Conservation (phyloP, 2,329 filamentous ascomycete species). For the Phialophora verrucosa region DNA sequence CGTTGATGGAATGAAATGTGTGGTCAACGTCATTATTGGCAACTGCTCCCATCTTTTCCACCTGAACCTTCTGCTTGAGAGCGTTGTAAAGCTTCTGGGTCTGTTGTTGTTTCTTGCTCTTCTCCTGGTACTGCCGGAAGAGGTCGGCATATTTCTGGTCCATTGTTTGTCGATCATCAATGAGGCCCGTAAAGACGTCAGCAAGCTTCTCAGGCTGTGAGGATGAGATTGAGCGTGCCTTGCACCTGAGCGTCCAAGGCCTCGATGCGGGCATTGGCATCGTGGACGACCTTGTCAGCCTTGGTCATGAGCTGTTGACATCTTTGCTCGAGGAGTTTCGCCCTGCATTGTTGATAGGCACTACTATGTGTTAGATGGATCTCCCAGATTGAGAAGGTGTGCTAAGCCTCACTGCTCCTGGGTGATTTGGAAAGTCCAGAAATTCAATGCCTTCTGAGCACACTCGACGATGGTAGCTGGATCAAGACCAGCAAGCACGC, state of each 20-base stretch:
- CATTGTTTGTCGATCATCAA: conserved; percentile 66
- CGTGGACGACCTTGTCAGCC: conserved; percentile 73
- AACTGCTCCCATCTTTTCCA: conserved; percentile 60
- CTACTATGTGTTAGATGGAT: conserved; percentile 50
- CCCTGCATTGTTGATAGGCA: conserved; percentile 77
- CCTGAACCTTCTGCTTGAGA: conserved; percentile 62
- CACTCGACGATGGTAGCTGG: conserved; percentile 87
- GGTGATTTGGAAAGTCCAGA: conserved; percentile 85
- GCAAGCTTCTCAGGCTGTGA: conserved; percentile 41
- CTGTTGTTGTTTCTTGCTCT: conserved; percentile 70
- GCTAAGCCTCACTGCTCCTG: conserved; percentile 71
- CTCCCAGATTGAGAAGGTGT: neutral
- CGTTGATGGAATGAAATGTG: conserved; percentile 49
- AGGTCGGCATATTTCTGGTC: conserved; percentile 76
- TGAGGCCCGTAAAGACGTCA: conserved; percentile 55
- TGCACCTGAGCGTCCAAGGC: conserved; percentile 68
- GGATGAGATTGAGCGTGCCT: conserved; percentile 49
- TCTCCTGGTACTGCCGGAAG: conserved; percentile 69
- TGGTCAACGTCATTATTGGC: conserved; percentile 60
- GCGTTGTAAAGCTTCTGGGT: conserved; percentile 66
- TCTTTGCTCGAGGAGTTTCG: conserved; percentile 74
- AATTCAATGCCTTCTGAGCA: conserved; percentile 75
- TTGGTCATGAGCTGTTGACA: conserved; percentile 68
- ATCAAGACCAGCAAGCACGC: conserved; percentile 78
- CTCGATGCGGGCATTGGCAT: conserved; percentile 75